Evolutionary conservation across 2,329 filamentous ascomycete species (phyloP), one percentile per base, ranked within the genome.

Genomic region (Calonectria multiphialidica): DNA sequence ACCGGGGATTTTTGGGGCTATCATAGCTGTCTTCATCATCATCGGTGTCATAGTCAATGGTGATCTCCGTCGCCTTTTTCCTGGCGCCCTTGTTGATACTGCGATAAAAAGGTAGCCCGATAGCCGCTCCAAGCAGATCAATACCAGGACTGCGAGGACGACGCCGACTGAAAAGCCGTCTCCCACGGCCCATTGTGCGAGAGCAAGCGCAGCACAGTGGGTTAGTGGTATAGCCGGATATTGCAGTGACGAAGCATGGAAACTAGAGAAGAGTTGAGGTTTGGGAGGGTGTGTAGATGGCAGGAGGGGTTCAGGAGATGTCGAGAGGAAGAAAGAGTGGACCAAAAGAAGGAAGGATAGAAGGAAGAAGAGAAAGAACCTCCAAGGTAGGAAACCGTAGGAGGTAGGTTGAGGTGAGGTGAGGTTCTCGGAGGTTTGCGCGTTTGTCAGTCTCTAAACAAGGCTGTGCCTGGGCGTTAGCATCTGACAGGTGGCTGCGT

Each of bases 121-220:
- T 81, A 5, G 75, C 71, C 3, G 79, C 78, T 12, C 77, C 75
- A 30, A 82, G 68, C 8, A 81, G 72, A 64, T 81, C 80, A 30
- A 81, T 50, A n/a, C 75, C 72, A 28, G 72, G 72, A n/a, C 71
- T 72, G 30, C 70, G 37, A 30, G 62, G 55, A 65, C 67, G 68
- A 13, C 72, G 75, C 15, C 70, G 69, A 8, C 71, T 66, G 45
- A 75, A 61, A 15, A 69, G 25, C 57, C 71, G 75, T 57, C 66
- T 73, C 16, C 77, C 69, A 50, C 73, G 68, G n/a, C 74, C 76
- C 79, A 80, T 81, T 50, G 37, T 71, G 30, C 37, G 50, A 25
- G 30, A 55, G 40, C 66, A 53, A 73, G 53, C 18, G 10, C 45
- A 37, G 37, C 21, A 53, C 62, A 63, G 55, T 35, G 59, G 35